Base-by-base conservation (phyloP, 2,329 filamentous ascomycete genomes). In the Neopestalotiopsis sp. region DNA sequence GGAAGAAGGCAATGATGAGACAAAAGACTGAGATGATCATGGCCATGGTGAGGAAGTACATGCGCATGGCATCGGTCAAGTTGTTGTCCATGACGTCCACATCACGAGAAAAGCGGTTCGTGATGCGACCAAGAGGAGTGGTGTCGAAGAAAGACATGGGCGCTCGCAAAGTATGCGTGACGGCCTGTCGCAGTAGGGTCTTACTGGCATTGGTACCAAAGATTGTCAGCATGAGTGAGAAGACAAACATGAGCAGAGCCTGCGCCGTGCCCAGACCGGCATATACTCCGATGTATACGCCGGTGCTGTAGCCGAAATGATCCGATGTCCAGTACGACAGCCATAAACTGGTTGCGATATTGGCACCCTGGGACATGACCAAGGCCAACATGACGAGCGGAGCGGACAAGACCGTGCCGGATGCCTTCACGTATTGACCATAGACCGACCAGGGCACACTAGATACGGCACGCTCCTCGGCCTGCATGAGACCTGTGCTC, bases 21-120 rank as follows among this genome's bases (percentile, higher is more conserved):
- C 91, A 89, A 77, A 98, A 97, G 45, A 97, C 93, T 4, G 92
- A 91, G 1, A 91, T 84, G 73, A 97, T 94, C 87, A 92, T 94
- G 53, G 89, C 91, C 74, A 97, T 82, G 1, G 94, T 97, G 74
- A 98, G 83, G 75, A 95, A 91, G 83, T 95, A 98, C 90, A 98
- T 97, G 72, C 95, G 90, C 81, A 98, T 94, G 3, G 94, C 92
- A 75, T 98, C 95, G 0, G 92, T 92, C 58, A 98, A 83, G 69
- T 91, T 94, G 79, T 97, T 97, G 82, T 98, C 96, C 94, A 98
- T 97, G 68, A 96, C 94, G 76, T 98, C 94, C 56, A 98, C 93
- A 76, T 99, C 96, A 74, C 95, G 92, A 40, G 94, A 97, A 81
- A 98, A 98, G 17, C 96, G 93, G 79, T 98, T 98, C 28, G 94